Evolutionary conservation across 2,329 filamentous ascomycete species (phyloP).

Genomic region (Ambrosiella cleistominuta): DNA sequence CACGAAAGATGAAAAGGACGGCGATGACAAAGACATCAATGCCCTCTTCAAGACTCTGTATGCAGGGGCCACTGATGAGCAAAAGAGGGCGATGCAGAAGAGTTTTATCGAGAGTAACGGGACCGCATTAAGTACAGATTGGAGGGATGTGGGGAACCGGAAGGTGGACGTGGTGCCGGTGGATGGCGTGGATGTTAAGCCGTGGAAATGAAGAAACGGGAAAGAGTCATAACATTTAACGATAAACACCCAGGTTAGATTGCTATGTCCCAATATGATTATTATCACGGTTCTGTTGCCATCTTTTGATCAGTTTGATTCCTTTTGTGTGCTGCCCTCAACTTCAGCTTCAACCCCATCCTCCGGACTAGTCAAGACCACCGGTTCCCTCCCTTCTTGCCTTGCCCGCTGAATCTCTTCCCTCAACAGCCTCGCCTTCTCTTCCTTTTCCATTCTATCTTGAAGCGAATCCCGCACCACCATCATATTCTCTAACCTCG

Average conservation of each 20-base stretch:
- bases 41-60: slow-evolving; percentile 85
- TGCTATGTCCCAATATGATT: background rate
- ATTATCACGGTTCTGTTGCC: no score
- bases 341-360: no score
- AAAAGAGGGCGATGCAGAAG: slow-evolving; percentile 91
- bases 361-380: no score
- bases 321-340: no score
- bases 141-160: slow-evolving; percentile 59
- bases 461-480: slow-evolving; percentile 4
- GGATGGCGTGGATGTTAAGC: slow-evolving; percentile 60
- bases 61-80: slow-evolving; percentile 57
- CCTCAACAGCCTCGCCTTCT: background rate
- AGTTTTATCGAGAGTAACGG: slow-evolving; percentile 89
- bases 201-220: slow-evolving; percentile 30
- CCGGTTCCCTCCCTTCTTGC: no score
- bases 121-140: slow-evolving; percentile 81
- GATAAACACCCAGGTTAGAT: background rate
- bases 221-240: background rate
- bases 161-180: slow-evolving; percentile 58
- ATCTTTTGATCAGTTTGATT: no score
- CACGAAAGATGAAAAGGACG: slow-evolving; percentile 33
- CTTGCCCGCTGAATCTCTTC: no score
- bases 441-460: slow-evolving; percentile 1
- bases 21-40: slow-evolving; percentile 44
- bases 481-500: background rate